Evolutionary conservation across 1,284 basidiomycete species (phyloP).

Genomic region (Cutaneotrichosporon arboriforme): DNA sequence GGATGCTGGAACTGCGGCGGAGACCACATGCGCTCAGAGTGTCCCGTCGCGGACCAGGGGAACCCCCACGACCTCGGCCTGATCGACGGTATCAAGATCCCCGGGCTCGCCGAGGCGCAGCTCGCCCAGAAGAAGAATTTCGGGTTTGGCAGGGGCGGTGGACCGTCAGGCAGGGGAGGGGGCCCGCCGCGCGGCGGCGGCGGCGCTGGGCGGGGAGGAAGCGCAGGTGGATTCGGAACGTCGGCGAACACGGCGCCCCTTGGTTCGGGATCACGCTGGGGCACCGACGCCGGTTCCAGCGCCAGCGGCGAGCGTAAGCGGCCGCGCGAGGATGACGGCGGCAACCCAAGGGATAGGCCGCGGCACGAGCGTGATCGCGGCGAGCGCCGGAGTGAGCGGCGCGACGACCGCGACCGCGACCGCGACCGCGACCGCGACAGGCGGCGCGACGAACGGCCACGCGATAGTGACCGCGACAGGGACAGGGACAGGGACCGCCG

Average conservation of each 20-base stretch:
- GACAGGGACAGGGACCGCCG: constrained; percentile 1
- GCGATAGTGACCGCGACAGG: constrained; percentile 2
- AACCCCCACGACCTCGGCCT: constrained; percentile 29
- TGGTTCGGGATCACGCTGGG: constrained; percentile 16
- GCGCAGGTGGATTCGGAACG: constrained; percentile 6
- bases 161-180: neutral
- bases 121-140: neutral
- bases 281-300: neutral
- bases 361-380: neutral
- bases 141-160: constrained; percentile 4
- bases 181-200: neutral
- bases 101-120: constrained; percentile 4
- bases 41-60: constrained; percentile 30
- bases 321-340: constrained; percentile 4
- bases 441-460: neutral
- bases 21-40: constrained; percentile 71
- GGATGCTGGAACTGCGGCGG: constrained; percentile 83
- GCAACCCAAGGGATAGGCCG: neutral
- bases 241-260: constrained; percentile 13
- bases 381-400: neutral
- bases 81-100: constrained; percentile 23
- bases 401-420: constrained; percentile 4
- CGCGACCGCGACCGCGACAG: constrained; percentile 3
- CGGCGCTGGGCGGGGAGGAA: neutral
- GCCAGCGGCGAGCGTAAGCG: constrained; percentile 4